Evolutionary conservation across 176 grass and related monocot species (phyloP), one percentile per base, ranked within the genome.

Genomic region (Saccharum officinarum): DNA sequence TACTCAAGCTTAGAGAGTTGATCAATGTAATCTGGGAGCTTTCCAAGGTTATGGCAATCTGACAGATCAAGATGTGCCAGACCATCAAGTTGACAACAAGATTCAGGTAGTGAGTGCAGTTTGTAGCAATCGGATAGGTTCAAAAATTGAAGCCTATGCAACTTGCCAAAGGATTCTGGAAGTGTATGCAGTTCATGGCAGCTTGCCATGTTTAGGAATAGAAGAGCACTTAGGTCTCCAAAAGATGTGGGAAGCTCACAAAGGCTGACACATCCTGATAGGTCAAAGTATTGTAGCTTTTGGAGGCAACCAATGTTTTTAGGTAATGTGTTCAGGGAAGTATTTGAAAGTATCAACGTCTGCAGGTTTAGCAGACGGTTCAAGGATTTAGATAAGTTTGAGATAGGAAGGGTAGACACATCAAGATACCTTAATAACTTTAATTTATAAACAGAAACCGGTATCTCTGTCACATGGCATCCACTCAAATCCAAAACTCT

Each of bases 401-500:
- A 70, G 23, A 89, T 80, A 42, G 4, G n/a, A 20, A 85, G 86
- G 71, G 33, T 72, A 16, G 84, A 86, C 0, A 80, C 30, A 80
- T 92, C 80, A 1, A 89, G 84, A 71, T 70, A 92, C 42, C 80
- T 83, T 26, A 89, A 78, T 57, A 81, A 64, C 41, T 89, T 92
- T 25, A 89, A 40, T 67, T 83, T 42, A 45, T 25, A n/a, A 20
- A 87, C 67, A 31, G 74, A 92, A 64, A 52, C 30, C 3, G 91
- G 87, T 14, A 87, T 65, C 8, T 81, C 30, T 60, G 61, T 40
- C 16, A 89, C n/a, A 13, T 44, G 20, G 34, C 73, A 47, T 18
- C 89, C 89, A 80, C 78, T 65, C 69, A 91, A 87, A 83, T 91
- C 80, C 54, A 91, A 38, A 77, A 81, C 80, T 77, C 84, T 69